These are phyloP conservation scores for Ceratocystiopsis brevicomis DNA, from an alignment of 2,329 filamentous ascomycete genomes.

Conservation along the genomic window DNA sequence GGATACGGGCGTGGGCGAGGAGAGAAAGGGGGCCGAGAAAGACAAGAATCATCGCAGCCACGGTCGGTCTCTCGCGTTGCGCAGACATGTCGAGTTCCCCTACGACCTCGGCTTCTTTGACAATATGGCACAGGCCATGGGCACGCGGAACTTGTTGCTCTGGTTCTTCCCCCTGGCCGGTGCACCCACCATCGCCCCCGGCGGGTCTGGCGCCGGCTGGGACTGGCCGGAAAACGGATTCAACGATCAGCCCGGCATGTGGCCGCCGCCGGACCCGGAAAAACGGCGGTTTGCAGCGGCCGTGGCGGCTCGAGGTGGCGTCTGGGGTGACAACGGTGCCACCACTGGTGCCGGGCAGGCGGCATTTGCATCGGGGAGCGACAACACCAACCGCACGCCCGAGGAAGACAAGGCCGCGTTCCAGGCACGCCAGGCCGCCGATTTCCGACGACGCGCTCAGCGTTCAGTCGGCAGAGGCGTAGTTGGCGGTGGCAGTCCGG, in stretches of 20 bases:
- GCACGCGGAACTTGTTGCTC: constrained; percentile 39
- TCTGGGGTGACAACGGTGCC: neutral
- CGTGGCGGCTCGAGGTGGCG: neutral
- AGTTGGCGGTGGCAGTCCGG: too few relatives aligned
- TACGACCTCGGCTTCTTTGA: constrained; percentile 60
- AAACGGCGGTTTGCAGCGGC: constrained; percentile 27
- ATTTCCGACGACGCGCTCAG: constrained; percentile 19
- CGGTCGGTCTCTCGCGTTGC: constrained; percentile 9
- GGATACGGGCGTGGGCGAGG: constrained; percentile 16
- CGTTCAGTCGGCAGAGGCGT: neutral
- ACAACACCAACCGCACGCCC: constrained; percentile 11
- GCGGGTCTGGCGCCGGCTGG: constrained; percentile 29
- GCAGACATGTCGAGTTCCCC: constrained; percentile 55
- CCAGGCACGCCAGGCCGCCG: constrained; percentile 27
- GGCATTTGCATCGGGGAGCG: neutral
- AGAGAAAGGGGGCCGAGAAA: too few relatives aligned
- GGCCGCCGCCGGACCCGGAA: constrained; percentile 46
- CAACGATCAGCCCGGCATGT: constrained; percentile 41
- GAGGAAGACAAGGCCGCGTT: constrained; percentile 32
- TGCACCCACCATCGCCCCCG: constrained; percentile 23
- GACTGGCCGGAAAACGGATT: constrained; percentile 59
- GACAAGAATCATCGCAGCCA: constrained; percentile 15
- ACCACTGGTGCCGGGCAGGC: neutral
- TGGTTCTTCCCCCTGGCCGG: constrained; percentile 54
- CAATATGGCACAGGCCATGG: constrained; percentile 63